Percentiles rank a stretch among this genome's conserved stretches.
phyloP scores from a whole-genome alignment of 2,329 filamentous ascomycete species.

The Verticillium alfalfae region DNA sequence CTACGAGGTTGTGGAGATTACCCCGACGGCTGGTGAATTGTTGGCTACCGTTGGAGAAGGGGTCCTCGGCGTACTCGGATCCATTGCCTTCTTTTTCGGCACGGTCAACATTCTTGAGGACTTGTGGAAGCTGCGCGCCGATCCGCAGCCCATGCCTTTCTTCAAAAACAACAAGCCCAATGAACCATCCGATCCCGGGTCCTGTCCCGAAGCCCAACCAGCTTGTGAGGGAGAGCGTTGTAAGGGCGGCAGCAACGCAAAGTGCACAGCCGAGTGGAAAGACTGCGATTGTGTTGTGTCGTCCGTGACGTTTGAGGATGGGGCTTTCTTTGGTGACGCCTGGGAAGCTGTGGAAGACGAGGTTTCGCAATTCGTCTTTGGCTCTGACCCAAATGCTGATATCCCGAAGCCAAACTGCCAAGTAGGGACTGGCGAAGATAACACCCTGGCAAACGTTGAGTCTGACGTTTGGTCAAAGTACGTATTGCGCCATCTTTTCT shows the following conservation, averaged over 20 bases:
- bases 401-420: not conserved
- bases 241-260: not conserved
- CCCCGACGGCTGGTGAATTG: not conserved
- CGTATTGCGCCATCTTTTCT: not conserved
- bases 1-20: not conserved
- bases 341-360: not conserved
- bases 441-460: not conserved
- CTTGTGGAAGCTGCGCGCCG: not conserved
- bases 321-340: not conserved
- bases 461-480: not conserved
- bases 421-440: not conserved
- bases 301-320: not conserved
- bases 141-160: not conserved
- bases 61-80: not conserved
- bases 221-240: not conserved
- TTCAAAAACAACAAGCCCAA: not conserved
- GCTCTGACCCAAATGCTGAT: not conserved
- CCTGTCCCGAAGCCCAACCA: not conserved
- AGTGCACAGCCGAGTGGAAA: not conserved
- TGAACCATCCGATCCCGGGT: not conserved
- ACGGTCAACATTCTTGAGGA: not conserved
- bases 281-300: not conserved
- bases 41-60: not conserved
- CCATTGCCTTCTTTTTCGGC: not conserved
- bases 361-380: not conserved